A percentile compares a stretch with the other conserved stretches of the same genome.
These are phyloP conservation scores for Stylonectria norvegica DNA, from an alignment of 2,329 filamentous ascomycete species.

Conservation along the genomic window DNA sequence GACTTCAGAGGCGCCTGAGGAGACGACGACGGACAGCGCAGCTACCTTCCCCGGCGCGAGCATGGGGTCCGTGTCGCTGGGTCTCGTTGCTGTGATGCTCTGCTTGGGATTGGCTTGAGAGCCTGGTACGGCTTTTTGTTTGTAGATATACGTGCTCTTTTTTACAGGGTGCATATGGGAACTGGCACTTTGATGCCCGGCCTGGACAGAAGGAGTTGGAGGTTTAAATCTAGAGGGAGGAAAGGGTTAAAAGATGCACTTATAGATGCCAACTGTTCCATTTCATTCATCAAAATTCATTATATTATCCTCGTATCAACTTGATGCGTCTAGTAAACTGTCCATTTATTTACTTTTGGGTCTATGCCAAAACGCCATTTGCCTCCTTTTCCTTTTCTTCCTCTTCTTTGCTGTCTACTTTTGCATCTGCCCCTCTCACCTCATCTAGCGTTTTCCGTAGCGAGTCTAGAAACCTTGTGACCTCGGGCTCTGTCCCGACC, in stretches of 20 bases:
- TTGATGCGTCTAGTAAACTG: no score
- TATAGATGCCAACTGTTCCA: slow-evolving; percentile 14
- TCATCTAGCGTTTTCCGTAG: slow-evolving; percentile 51
- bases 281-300: no score
- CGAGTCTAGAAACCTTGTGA: slow-evolving; percentile 71
- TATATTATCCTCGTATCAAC: no score
- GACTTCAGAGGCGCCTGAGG: slow-evolving; percentile 9
- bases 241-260: slow-evolving; percentile 14
- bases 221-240: slow-evolving; percentile 13
- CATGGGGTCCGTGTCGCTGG: slow-evolving; percentile 18
- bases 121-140: not conserved
- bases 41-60: slow-evolving; percentile 14
- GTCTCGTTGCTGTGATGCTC: slow-evolving; percentile 19
- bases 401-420: not conserved
- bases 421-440: slow-evolving; percentile 31
- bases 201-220: no score
- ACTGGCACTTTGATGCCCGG: no score
- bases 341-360: no score
- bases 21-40: slow-evolving; percentile 20
- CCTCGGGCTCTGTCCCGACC: slow-evolving; percentile 84
- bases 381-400: slow-evolving; percentile 8
- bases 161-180: slow-evolving; percentile 17
- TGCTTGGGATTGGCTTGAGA: slow-evolving; percentile 16
- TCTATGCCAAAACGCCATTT: slow-evolving; percentile 22
- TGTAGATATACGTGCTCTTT: slow-evolving; percentile 7